A percentile compares a stretch with the other conserved stretches of the same genome.
Evolutionary conservation across 2,329 filamentous ascomycete genomes (phyloP).

Genomic region (Dactylellina cionopaga): DNA sequence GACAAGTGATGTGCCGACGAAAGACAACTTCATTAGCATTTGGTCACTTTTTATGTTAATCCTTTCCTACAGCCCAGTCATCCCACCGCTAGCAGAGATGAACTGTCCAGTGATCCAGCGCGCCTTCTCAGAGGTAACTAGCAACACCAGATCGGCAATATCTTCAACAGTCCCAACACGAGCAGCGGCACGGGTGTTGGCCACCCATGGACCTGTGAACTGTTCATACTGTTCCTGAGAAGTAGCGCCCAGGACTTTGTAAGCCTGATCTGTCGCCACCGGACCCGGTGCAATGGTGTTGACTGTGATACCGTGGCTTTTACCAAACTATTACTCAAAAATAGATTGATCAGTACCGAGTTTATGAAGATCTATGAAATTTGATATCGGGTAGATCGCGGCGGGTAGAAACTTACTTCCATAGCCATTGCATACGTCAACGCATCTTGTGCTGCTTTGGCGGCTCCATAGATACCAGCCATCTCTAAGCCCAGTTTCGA

Average conservation of each 20-base stretch:
- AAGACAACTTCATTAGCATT: neutral
- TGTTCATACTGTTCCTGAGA: conserved; percentile 41
- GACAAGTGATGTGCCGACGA: neutral
- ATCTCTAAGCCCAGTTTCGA: conserved; percentile 54
- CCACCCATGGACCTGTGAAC: conserved; percentile 53
- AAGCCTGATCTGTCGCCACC: conserved; percentile 59
- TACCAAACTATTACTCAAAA: conserved; percentile 58
- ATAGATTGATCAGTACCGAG: neutral
- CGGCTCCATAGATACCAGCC: conserved; percentile 57
- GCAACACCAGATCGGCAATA: conserved; percentile 62
- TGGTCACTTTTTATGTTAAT: neutral
- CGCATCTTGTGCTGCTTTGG: conserved; percentile 60
- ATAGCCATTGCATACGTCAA: conserved; percentile 59
- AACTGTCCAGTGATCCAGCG: conserved; percentile 65
- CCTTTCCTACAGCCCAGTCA: conserved; percentile 55
- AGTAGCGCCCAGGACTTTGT: conserved; percentile 10
- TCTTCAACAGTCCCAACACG: conserved; percentile 61
- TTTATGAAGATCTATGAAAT: neutral
- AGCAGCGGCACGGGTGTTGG: conserved; percentile 59
- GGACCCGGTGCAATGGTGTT: conserved; percentile 63
- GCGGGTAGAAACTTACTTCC: conserved; percentile 57
- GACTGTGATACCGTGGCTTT: conserved; percentile 62
- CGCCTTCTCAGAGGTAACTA: conserved; percentile 61
- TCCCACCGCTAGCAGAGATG: conserved; percentile 61
- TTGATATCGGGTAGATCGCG: neutral